Percentiles rank a stretch among this genome's conserved stretches.
Evolutionary conservation across 2,329 filamentous ascomycete species (phyloP).

Genomic region (Tolypocladium tropicale): DNA sequence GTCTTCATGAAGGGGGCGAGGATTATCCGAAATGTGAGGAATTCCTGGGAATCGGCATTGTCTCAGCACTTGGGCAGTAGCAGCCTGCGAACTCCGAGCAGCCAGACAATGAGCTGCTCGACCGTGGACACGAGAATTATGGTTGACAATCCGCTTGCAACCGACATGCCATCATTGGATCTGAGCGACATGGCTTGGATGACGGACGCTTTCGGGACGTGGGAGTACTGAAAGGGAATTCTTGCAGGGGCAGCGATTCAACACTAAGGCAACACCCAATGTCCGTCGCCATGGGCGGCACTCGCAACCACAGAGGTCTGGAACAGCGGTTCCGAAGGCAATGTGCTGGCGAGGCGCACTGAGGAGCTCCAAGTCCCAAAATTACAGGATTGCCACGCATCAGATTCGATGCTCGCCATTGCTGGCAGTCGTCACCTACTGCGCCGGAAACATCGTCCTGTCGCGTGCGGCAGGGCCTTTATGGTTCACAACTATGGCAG

Average conservation of each 20-base stretch:
- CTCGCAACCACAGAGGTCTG: conserved; percentile 1
- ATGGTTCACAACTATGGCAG: no score
- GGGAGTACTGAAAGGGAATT: conserved; percentile 18
- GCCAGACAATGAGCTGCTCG: conserved; percentile 8
- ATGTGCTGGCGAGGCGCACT: no score
- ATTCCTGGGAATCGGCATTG: conserved; percentile 24
- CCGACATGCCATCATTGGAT: conserved; percentile 16
- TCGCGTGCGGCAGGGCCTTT: no score
- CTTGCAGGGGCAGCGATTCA: background rate
- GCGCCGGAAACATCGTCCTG: no score
- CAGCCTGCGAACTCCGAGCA: conserved; percentile 17
- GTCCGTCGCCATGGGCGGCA: background rate
- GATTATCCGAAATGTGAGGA: conserved; percentile 22
- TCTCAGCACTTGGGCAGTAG: conserved; percentile 16
- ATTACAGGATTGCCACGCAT: background rate
- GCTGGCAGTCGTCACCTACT: no score
- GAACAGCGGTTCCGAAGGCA: no score
- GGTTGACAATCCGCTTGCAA: conserved; percentile 7
- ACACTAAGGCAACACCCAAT: background rate
- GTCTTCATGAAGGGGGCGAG: conserved; percentile 22
- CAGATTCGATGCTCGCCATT: no score
- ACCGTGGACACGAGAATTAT: conserved; percentile 6
- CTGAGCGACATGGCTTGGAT: conserved; percentile 26
- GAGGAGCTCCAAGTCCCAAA: background rate
- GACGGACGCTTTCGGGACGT: conserved; percentile 26